Base-by-base conservation (phyloP, 1,284 basidiomycete genomes). In the Stereum hirsutum region DNA sequence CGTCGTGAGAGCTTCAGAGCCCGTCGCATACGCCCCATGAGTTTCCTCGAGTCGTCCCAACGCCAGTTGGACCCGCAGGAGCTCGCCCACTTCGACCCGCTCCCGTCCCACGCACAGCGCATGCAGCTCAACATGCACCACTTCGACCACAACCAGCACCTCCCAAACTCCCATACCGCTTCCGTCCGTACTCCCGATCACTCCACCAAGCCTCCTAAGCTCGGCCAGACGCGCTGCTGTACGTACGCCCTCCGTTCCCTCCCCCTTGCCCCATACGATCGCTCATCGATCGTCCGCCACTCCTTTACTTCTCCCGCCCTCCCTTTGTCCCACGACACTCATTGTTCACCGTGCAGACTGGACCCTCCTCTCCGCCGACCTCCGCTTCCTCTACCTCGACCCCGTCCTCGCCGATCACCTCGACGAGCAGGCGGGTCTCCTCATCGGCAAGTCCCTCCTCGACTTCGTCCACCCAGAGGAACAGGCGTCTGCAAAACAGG, bases 401-500 rank as follows among this genome's bases (percentile, higher is more conserved):
- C 94, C 93, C 41, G 78, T 90, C 44, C 72, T 96, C 47, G 70
- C 78, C 20, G 63, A 58, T 48, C 90, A 95, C 61, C 78, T 96
- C 54, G 78, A 74, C 20, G 72, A 77, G 42, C 81, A 92, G 62
- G 79, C 82, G 0, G 63, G 74, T 21, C 54, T 62, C 17, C 72
- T 97, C 57, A 64, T 90, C 50, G 87, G 86, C 43, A 79, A 78
- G 53, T 78, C 81, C 17, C 72, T 97, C 32, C 72, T 96, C 48
- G 74, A 81, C 45, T 94, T 90, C 57, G 88, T 97, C 33, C 92
- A 96, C 57, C 91, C 91, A 20, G 87, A 89, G 45, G 94, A 97
- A 57, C 77, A 84, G 46, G 72, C 78, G 1, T 83, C 84, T 46
- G 89, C 89, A 2, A 73, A 78, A 52, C 66, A 72, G 30, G 90